Percentiles rank a stretch among this genome's conserved stretches.
These are phyloP conservation scores for Aspergillus haitiensis DNA, from an alignment of 495 filamentous ascomycete species.

Conservation along the genomic window DNA sequence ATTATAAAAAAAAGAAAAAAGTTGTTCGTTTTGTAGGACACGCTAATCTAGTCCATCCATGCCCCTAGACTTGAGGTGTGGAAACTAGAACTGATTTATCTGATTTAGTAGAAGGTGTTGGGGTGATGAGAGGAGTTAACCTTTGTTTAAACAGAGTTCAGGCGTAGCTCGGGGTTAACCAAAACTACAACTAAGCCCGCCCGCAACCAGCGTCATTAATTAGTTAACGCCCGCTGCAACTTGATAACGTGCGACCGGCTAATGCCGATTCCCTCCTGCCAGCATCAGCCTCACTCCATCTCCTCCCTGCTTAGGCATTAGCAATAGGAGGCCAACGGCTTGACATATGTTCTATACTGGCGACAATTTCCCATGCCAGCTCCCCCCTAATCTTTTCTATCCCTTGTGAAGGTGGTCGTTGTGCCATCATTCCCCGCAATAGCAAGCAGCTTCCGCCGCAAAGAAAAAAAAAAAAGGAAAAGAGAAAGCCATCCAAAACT, in stretches of 20 bases:
- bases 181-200: not conserved
- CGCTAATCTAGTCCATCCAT: no score
- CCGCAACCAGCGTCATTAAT: conserved; percentile 16
- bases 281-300: not conserved
- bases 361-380: conserved; percentile 1
- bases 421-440: conserved; percentile 15
- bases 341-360: no score
- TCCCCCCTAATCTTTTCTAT: not conserved
- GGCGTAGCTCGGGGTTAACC: conserved; percentile 11
- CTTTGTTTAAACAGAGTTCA: not conserved
- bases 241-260: conserved; percentile 9
- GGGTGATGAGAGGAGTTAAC: not conserved
- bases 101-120: no score
- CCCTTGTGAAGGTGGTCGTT: conserved; percentile 11
- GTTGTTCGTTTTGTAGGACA: no score
- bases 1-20: not conserved
- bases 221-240: not conserved
- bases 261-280: not conserved
- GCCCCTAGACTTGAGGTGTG: no score
- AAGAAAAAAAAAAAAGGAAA: not conserved
- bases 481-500: not conserved
- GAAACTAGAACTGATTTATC: no score
- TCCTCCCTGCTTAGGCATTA: not conserved
- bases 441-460: not conserved
- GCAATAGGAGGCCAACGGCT: not conserved